These are phyloP conservation scores for Fusarium agapanthi DNA, from an alignment of 2,329 filamentous ascomycete species.

Conservation along the genomic window DNA sequence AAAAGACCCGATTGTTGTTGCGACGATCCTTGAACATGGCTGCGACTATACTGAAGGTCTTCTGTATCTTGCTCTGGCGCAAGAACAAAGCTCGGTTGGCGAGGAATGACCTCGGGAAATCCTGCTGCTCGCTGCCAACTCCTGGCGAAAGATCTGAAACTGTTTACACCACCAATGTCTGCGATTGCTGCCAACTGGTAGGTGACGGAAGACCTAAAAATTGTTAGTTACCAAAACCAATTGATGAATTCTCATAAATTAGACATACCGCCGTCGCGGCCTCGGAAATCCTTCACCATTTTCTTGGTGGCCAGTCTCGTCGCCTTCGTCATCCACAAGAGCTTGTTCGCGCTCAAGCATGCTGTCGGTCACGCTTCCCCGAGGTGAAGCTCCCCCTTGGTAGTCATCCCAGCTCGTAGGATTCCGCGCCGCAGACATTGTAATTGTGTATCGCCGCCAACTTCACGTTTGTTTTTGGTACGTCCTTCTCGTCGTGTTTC, in stretches of 20 bases:
- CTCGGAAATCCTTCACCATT: slow-evolving; percentile 36
- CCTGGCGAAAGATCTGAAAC: slow-evolving; percentile 89
- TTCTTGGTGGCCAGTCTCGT: slow-evolving; percentile 46
- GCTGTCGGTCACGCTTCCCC: slow-evolving; percentile 54
- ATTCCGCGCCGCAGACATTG: slow-evolving; percentile 48
- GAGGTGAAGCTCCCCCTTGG: slow-evolving; percentile 53
- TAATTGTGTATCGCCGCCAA: slow-evolving; percentile 13
- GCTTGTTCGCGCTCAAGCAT: slow-evolving; percentile 57
- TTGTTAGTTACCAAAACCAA: not conserved
- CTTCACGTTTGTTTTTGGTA: not conserved
- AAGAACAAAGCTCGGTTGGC: slow-evolving; percentile 77
- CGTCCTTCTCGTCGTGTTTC: not conserved
- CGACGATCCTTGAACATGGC: slow-evolving; percentile 49
- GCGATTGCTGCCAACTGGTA: slow-evolving; percentile 65
- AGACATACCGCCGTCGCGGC: slow-evolving; percentile 46
- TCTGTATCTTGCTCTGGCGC: slow-evolving; percentile 58
- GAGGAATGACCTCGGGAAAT: slow-evolving; percentile 87
- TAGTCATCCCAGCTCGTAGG: slow-evolving; percentile 59
- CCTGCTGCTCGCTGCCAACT: slow-evolving; percentile 91
- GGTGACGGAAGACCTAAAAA: slow-evolving; percentile 64
- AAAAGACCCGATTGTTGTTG: slow-evolving; percentile 56
- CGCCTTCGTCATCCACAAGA: slow-evolving; percentile 53
- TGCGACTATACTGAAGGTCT: slow-evolving; percentile 53
- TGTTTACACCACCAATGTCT: slow-evolving; percentile 90
- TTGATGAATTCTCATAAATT: not conserved